These are phyloP conservation scores for Globisporangium ultimum DNA, from an alignment of 352 stramenopile species.

Conservation along the genomic window DNA sequence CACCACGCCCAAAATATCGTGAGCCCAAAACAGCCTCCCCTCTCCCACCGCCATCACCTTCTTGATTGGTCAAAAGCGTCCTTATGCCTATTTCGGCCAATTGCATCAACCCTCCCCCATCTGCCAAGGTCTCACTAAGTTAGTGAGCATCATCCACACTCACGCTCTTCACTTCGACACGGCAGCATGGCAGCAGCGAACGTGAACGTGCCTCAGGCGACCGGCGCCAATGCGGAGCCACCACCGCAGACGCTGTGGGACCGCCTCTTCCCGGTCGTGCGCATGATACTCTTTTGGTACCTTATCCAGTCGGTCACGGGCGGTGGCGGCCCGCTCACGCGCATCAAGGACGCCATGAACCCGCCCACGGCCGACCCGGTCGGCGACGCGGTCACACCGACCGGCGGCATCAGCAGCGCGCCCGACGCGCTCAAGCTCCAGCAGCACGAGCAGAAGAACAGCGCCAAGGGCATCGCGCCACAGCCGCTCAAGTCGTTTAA, in stretches of 20 bases:
- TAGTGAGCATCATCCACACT: not conserved
- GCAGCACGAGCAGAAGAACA: constrained; percentile 2
- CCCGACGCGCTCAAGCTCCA: constrained; percentile 13
- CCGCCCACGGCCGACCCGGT: constrained; percentile 16
- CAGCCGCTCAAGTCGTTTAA: constrained; percentile 19
- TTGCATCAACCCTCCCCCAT: too few species aligned
- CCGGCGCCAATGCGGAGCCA: constrained; percentile 6
- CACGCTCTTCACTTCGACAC: not conserved
- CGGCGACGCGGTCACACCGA: not conserved
- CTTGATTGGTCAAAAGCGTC: too few species aligned
- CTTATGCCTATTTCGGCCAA: too few species aligned
- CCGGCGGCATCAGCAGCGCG: not conserved
- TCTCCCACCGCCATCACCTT: too few species aligned
- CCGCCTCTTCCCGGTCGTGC: constrained; percentile 59
- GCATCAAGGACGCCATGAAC: constrained; percentile 13
- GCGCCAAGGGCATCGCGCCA: constrained; percentile 10
- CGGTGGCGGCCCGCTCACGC: constrained; percentile 12
- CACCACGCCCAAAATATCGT: too few species aligned
- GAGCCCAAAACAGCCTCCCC: too few species aligned
- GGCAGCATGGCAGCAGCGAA: not conserved
- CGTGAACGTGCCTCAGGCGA: constrained; percentile 10
- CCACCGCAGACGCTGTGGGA: constrained; percentile 47
- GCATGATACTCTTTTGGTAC: constrained; percentile 84
- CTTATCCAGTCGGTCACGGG: constrained; percentile 52
- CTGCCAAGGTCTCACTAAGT: too few species aligned